These are phyloP conservation scores for Bromus sterilis DNA, from an alignment of 176 grass and related monocot genomes.

Conservation along the genomic window DNA sequence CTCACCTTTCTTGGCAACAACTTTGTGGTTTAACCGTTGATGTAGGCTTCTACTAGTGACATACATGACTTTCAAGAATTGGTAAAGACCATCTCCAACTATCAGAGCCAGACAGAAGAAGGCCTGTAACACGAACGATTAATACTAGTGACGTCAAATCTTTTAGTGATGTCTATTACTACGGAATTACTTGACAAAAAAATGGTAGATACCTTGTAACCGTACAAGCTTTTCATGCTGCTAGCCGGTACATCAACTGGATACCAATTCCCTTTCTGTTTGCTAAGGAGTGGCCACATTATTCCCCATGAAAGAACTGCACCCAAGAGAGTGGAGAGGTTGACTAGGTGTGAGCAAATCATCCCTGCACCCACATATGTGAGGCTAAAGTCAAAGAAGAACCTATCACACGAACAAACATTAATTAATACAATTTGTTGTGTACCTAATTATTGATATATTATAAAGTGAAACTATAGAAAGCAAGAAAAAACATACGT, in stretches of 20 bases:
- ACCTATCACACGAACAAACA: conserved; percentile 29
- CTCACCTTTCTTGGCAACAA: conserved; percentile 40
- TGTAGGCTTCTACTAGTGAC: conserved; percentile 42
- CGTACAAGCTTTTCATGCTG: conserved; percentile 80
- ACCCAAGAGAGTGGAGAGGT: conserved; percentile 66
- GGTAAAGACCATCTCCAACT: conserved; percentile 64
- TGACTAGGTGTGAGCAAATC: conserved; percentile 83
- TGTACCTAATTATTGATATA: background rate
- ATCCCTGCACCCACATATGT: conserved; percentile 88
- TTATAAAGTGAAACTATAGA: too few relatives aligned
- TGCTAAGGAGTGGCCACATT: conserved; percentile 78
- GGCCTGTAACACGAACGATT: conserved; percentile 40
- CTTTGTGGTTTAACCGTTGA: conserved; percentile 19
- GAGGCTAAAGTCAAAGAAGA: conserved; percentile 84
- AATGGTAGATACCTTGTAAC: conserved; percentile 61
- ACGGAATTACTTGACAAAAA: background rate
- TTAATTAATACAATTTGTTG: background rate
- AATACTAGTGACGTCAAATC: background rate
- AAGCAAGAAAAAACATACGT: conserved; percentile 25
- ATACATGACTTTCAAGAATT: conserved; percentile 53
- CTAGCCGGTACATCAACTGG: conserved; percentile 50
- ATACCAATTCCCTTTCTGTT: conserved; percentile 63
- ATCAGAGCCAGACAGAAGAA: conserved; percentile 77
- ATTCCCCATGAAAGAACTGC: conserved; percentile 80
- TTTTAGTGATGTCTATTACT: background rate